phyloP scores from a whole-genome alignment of 805 yeast species.

The Lachancea fermentati region DNA sequence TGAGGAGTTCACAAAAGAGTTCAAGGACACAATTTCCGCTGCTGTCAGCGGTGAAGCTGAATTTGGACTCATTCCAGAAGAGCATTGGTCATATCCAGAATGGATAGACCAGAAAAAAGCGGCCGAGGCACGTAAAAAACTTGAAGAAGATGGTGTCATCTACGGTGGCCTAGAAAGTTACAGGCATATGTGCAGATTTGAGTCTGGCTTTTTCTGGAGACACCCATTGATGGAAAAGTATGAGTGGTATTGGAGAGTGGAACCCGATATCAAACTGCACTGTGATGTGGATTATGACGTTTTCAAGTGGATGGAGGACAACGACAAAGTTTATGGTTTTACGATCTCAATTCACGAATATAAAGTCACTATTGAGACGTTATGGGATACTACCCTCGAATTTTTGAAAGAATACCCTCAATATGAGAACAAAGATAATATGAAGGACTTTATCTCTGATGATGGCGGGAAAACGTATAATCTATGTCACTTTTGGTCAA shows the following conservation, averaged over 20 bases:
- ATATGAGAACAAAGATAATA: constrained; percentile 52
- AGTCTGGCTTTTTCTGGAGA: constrained; percentile 83
- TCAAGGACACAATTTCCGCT: constrained; percentile 59
- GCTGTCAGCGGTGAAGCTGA: constrained; percentile 71
- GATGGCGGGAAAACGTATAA: constrained; percentile 70
- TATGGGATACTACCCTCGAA: constrained; percentile 66
- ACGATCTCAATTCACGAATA: constrained; percentile 77
- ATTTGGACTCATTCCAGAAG: constrained; percentile 75
- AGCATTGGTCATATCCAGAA: constrained; percentile 83
- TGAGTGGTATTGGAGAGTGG: constrained; percentile 93
- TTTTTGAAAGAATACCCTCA: constrained; percentile 59
- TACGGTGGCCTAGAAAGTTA: constrained; percentile 64
- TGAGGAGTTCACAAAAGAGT: constrained; percentile 75
- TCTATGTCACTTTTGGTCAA: constrained; percentile 88
- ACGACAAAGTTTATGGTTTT: constrained; percentile 67
- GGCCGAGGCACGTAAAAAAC: constrained; percentile 47
- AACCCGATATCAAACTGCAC: constrained; percentile 73
- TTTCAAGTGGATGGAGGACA: constrained; percentile 77
- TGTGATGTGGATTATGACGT: constrained; percentile 81
- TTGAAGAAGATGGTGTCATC: constrained; percentile 47
- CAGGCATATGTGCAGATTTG: constrained; percentile 91
- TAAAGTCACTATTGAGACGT: constrained; percentile 61
- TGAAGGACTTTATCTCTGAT: constrained; percentile 64
- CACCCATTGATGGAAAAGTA: constrained; percentile 70
- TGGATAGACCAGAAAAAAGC: constrained; percentile 73